Percentiles rank a stretch among this genome's conserved stretches.
phyloP scores from a whole-genome alignment of 2,329 filamentous ascomycete species.

The Ciborinia camelliae region DNA sequence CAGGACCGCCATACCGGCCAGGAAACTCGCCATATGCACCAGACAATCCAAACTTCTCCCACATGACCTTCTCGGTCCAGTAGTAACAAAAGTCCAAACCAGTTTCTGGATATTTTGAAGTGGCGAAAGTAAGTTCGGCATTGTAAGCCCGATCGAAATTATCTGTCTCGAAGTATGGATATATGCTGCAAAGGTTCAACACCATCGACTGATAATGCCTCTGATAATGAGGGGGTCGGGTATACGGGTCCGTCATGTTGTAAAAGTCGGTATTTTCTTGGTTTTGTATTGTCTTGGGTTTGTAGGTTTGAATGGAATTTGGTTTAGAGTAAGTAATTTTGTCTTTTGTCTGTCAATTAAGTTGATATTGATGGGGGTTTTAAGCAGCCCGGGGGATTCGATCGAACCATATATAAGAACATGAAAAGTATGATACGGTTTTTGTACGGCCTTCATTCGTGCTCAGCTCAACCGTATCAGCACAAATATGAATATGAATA shows the following conservation, averaged over 20 bases:
- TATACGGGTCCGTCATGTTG: neutral
- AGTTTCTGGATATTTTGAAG: neutral
- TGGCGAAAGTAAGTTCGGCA: neutral
- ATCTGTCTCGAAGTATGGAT: conserved; percentile 2
- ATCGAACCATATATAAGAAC: neutral
- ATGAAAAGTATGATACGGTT: neutral
- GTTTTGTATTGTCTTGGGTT: neutral
- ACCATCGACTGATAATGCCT: conserved; percentile 10
- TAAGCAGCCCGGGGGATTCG: neutral
- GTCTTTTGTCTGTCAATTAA: neutral
- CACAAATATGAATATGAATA: neutral
- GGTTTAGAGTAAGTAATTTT: neutral
- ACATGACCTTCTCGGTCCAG: conserved; percentile 2
- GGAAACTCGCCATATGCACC: conserved; percentile 4
- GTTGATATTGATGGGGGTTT: neutral
- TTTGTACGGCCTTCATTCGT: neutral
- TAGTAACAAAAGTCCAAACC: conserved; percentile 7
- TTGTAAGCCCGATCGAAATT: neutral
- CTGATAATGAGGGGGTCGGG: conserved; percentile 1
- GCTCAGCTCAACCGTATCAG: neutral
- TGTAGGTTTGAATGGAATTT: neutral
- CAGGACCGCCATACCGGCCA: neutral
- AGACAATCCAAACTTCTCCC: neutral
- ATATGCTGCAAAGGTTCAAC: neutral
- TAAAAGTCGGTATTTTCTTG: neutral